These are phyloP conservation scores for Shiraia sp. DNA, from an alignment of 2,329 filamentous ascomycete genomes.

Conservation along the genomic window DNA sequence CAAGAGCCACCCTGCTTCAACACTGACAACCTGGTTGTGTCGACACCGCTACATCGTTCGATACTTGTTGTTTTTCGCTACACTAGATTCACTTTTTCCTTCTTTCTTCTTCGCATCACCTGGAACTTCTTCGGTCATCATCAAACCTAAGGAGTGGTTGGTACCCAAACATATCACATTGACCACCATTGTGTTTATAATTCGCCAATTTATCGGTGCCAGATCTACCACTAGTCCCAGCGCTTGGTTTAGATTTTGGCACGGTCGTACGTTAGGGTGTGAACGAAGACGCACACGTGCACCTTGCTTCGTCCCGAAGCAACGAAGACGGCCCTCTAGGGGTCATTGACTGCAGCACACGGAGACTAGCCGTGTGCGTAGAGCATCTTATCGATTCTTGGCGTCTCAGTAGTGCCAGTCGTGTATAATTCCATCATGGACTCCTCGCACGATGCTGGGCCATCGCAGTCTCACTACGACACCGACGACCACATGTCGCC, in stretches of 20 bases:
- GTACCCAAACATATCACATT: slow-evolving; percentile 1
- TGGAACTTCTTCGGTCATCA: too few relatives aligned
- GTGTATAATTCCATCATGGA: slow-evolving; percentile 32
- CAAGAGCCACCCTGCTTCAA: too few relatives aligned
- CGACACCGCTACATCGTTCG: too few relatives aligned
- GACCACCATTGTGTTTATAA: not conserved
- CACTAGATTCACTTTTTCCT: too few relatives aligned
- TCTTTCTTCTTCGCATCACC: too few relatives aligned
- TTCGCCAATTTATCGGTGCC: too few relatives aligned
- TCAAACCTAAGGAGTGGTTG: not conserved
- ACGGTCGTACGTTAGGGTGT: slow-evolving; percentile 1
- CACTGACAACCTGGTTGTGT: slow-evolving; percentile 2
- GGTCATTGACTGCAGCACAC: too few relatives aligned
- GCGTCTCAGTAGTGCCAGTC: not conserved
- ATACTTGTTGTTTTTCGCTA: not conserved
- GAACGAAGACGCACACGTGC: too few relatives aligned
- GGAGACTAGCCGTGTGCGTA: not conserved
- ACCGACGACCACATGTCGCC: slow-evolving; percentile 33
- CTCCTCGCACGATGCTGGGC: slow-evolving; percentile 23
- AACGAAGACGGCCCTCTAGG: too few relatives aligned
- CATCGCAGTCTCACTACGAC: slow-evolving; percentile 18
- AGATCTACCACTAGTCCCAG: too few relatives aligned
- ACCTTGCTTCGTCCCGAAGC: too few relatives aligned
- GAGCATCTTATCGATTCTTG: not conserved
- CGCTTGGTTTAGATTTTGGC: not conserved